phyloP scores from a whole-genome alignment of 805 yeast genomes.

The Starmerella bombi region DNA sequence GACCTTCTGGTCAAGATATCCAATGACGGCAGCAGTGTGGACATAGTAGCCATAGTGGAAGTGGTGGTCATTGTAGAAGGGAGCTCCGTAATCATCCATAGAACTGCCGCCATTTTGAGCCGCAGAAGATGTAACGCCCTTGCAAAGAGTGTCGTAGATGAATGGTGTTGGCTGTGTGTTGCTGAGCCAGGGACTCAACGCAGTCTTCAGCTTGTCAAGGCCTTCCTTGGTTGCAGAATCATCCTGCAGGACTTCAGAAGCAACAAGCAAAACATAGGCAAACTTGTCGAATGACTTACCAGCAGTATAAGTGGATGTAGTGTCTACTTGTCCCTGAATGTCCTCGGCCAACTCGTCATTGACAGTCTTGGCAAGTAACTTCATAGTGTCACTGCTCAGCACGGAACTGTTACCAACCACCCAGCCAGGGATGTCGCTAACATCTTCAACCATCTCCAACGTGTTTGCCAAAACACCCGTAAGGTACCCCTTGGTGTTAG shows the following conservation, averaged over 20 bases:
- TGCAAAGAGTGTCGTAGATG: slow-evolving; percentile 59
- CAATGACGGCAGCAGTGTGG: slow-evolving; percentile 72
- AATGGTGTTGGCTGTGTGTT: slow-evolving; percentile 65
- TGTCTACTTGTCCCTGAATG: slow-evolving; percentile 42
- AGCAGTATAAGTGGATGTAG: slow-evolving; percentile 79
- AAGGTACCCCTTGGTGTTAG: slow-evolving; percentile 36
- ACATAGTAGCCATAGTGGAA: slow-evolving; percentile 77
- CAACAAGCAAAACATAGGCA: slow-evolving; percentile 70
- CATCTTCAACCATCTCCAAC: slow-evolving; percentile 27
- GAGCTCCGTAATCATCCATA: slow-evolving; percentile 58
- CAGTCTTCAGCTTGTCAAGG: slow-evolving; percentile 47
- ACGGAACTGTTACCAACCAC: slow-evolving; percentile 41
- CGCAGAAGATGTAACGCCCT: slow-evolving; percentile 28
- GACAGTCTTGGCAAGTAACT: slow-evolving; percentile 37
- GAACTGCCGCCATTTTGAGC: slow-evolving; percentile 42
- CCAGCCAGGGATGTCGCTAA: slow-evolving; percentile 37
- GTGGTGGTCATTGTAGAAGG: slow-evolving; percentile 74
- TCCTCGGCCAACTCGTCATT: slow-evolving; percentile 42
- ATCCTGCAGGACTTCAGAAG: slow-evolving; percentile 53
- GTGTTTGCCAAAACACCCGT: slow-evolving; percentile 28
- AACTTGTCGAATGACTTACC: slow-evolving; percentile 84
- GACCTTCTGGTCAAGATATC: slow-evolving; percentile 39
- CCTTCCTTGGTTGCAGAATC: slow-evolving; percentile 36
- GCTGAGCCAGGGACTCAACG: slow-evolving; percentile 52
- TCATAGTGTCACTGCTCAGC: slow-evolving; percentile 32